Base-by-base conservation (phyloP, 805 yeast genomes). In the Candida pseudofarinosa region DNA sequence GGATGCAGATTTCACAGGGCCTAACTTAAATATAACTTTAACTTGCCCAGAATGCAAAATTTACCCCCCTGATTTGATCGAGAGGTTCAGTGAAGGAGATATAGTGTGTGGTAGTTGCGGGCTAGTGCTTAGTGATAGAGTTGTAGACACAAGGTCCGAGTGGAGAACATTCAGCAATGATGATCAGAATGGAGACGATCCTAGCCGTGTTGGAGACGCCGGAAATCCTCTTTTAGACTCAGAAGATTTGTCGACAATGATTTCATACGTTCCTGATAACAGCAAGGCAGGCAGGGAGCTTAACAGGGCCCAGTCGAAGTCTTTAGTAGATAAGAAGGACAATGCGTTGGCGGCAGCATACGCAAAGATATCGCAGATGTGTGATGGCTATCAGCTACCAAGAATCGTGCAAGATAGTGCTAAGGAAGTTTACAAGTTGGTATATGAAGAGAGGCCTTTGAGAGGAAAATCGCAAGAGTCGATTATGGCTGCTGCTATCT, bases 81-180 rank as follows among this genome's bases (percentile, higher is more conserved):
- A 91, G 68, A 73, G 97, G 53, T 95, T 90, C 58, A 85, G 95
- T 53, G 98, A 91, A 62, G 99, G 99, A 34, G 99, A 91, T 64
- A 89, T 93, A 54, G 97, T 91, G n/a, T 91, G 99, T 70, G 98
- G 96, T 1, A 76, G 89, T 48, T 93, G 99, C 71, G 99, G 99
- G 2, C 72, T 93, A 44, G 98, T 91, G 1, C 76, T 93, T 18
- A 87, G 96, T 53, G 96, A 89, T 60, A 76, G 90, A 50, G 83
- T 91, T 40, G 96, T 91, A 23, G 99, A 91, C 58, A 90, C 96
- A 3, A 76, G 98, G 52, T 88, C 97, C 1, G 99, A 91, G 72
- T 91, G 99, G 99, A 86, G 99, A 72, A 93, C 99, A 2, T 91
- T 91, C 63, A 84, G 95, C 46, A 93, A 93, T 60, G 99, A 91